These are phyloP conservation scores for Takashimella tepidaria DNA, from an alignment of 1,284 basidiomycete genomes.

Conservation along the genomic window DNA sequence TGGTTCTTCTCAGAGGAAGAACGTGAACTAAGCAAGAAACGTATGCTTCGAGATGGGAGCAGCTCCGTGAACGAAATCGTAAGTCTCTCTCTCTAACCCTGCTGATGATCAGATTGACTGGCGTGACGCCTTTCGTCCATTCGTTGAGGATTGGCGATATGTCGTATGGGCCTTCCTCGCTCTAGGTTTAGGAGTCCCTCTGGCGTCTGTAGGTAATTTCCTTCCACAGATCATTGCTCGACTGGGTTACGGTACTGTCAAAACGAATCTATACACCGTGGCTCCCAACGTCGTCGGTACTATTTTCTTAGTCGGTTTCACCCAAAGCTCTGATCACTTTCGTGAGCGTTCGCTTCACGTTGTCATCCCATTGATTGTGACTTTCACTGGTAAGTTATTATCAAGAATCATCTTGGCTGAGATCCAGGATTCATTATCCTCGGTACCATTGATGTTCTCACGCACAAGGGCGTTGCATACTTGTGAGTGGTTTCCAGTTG, in stretches of 20 bases:
- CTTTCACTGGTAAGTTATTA: slow-evolving; percentile 34
- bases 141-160: slow-evolving; percentile 50
- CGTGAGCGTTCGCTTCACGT: slow-evolving; percentile 51
- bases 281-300: slow-evolving; percentile 52
- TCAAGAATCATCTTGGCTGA: background rate
- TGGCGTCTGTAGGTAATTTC: slow-evolving; percentile 54
- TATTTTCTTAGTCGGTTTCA: slow-evolving; percentile 51
- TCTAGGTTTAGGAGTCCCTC: slow-evolving; percentile 52
- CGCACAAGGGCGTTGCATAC: slow-evolving; percentile 50
- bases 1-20: slow-evolving; percentile 49
- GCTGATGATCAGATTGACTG: slow-evolving; percentile 3
- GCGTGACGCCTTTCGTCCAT: slow-evolving; percentile 53
- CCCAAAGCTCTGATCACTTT: slow-evolving; percentile 55
- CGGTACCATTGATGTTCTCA: slow-evolving; percentile 50
- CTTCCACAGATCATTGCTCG: slow-evolving; percentile 25
- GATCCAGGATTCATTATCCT: slow-evolving; percentile 53
- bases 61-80: slow-evolving; percentile 52
- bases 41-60: slow-evolving; percentile 54
- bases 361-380: slow-evolving; percentile 34
- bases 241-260: slow-evolving; percentile 23
- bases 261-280: slow-evolving; percentile 33
- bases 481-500: slow-evolving; percentile 52
- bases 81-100: background rate
- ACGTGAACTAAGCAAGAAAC: slow-evolving; percentile 49
- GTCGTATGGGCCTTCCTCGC: slow-evolving; percentile 52